Conservation (phyloP, 495 filamentous ascomycete species). For the Annulohypoxylon bovei region DNA sequence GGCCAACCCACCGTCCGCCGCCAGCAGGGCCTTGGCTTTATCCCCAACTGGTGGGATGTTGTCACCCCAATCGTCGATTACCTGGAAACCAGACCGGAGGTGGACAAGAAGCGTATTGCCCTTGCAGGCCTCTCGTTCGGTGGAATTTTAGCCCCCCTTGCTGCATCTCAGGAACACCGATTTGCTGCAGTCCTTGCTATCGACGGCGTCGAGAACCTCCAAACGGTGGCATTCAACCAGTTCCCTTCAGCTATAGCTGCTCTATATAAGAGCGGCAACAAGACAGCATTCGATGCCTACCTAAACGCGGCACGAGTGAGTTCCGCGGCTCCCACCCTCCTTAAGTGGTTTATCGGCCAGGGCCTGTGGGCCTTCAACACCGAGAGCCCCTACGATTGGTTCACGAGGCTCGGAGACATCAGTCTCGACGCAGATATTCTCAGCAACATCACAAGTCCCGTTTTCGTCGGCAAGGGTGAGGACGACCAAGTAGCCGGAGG, state of each 20-base stretch:
- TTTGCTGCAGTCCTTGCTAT: constrained; percentile 52
- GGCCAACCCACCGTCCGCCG: constrained; percentile 59
- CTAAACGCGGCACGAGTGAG: constrained; percentile 17
- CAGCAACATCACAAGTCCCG: constrained; percentile 46
- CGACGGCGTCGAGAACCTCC: constrained; percentile 52
- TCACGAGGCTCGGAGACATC: constrained; percentile 33
- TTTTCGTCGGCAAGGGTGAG: constrained; percentile 51
- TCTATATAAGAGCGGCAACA: constrained; percentile 8
- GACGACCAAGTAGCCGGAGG: constrained; percentile 45
- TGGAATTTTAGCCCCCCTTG: constrained; percentile 50
- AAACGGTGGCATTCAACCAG: background rate
- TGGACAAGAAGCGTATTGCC: constrained; percentile 46
- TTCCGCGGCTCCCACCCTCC: constrained; percentile 3
- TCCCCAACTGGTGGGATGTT: constrained; percentile 59
- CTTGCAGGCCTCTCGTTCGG: constrained; percentile 54
- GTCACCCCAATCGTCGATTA: constrained; percentile 59
- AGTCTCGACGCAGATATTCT: constrained; percentile 39
- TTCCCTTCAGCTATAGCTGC: background rate
- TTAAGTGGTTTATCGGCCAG: constrained; percentile 52
- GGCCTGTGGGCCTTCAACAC: constrained; percentile 55
- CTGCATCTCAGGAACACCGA: constrained; percentile 57
- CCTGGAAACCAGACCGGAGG: constrained; percentile 40
- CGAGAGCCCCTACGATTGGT: constrained; percentile 45
- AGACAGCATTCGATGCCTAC: constrained; percentile 26
- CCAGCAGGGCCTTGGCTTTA: constrained; percentile 59